Conservation (phyloP, 2,329 filamentous ascomycete genomes). For the Cladosporium sp. region DNA sequence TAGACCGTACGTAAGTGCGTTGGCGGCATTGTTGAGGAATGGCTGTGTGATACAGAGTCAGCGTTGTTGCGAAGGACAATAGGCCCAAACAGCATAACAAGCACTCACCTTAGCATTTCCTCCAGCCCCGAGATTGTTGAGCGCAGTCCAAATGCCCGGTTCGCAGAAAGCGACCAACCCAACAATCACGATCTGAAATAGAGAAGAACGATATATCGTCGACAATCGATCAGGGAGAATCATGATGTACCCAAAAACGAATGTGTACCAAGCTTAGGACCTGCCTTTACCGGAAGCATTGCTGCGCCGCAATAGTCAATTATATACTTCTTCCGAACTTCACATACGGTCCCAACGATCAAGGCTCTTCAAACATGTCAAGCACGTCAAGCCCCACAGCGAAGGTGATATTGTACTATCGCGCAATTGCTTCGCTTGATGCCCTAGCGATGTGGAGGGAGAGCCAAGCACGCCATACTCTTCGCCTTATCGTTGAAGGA, state of each 20-base stretch:
- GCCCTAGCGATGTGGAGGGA: neutral
- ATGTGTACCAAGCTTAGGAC: neutral
- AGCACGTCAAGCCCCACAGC: conserved; percentile 9
- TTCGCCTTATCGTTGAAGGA: no score
- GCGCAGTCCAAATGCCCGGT: conserved; percentile 64
- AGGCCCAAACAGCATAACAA: neutral
- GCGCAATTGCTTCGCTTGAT: neutral
- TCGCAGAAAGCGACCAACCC: conserved; percentile 67
- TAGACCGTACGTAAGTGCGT: conserved; percentile 15
- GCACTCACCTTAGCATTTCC: conserved; percentile 49
- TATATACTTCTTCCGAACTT: neutral
- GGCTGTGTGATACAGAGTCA: neutral
- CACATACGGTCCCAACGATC: neutral
- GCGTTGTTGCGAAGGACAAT: neutral
- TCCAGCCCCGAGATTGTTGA: conserved; percentile 69
- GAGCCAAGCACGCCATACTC: neutral
- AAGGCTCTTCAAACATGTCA: neutral
- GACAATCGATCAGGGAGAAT: neutral
- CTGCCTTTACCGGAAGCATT: neutral
- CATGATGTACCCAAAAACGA: neutral
- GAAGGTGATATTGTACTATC: conserved; percentile 29
- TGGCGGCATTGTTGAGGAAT: conserved; percentile 15
- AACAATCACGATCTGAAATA: conserved; percentile 52
- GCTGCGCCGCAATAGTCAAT: neutral
- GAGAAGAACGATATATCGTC: conserved; percentile 13